These are phyloP conservation scores for Fistulinella prunicolor DNA, from an alignment of 768 basidiomycete species.

Conservation along the genomic window DNA sequence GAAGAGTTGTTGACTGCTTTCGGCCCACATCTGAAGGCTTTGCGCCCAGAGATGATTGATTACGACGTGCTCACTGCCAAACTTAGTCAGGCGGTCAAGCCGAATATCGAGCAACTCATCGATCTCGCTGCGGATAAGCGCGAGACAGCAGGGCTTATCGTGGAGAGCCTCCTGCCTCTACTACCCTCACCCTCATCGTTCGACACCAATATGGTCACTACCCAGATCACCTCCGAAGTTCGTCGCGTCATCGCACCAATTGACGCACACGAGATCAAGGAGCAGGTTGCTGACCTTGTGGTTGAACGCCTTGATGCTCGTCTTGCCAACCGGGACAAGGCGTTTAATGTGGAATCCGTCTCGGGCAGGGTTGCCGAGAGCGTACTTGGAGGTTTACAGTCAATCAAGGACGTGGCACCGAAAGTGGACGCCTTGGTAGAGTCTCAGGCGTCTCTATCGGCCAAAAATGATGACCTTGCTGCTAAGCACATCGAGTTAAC, in stretches of 20 bases:
- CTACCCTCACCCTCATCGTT: conserved; percentile 45
- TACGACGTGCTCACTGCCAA: conserved; percentile 73
- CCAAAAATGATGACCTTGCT: conserved; percentile 38
- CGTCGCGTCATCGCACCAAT: conserved; percentile 69
- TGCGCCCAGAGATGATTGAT: conserved; percentile 68
- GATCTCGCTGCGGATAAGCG: conserved; percentile 87
- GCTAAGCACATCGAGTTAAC: conserved; percentile 41
- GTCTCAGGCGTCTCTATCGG: conserved; percentile 40
- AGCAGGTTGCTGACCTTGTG: conserved; percentile 85
- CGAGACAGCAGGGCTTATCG: conserved; percentile 80
- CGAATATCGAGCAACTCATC: conserved; percentile 84
- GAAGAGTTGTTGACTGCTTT: conserved; percentile 58
- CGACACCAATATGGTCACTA: conserved; percentile 55
- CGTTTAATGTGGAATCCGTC: conserved; percentile 60
- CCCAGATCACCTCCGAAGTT: conserved; percentile 65
- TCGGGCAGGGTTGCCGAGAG: conserved; percentile 54
- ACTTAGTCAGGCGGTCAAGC: conserved; percentile 83
- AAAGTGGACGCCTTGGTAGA: conserved; percentile 42
- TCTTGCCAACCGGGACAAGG: conserved; percentile 71
- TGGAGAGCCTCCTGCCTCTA: conserved; percentile 67
- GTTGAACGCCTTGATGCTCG: conserved; percentile 83
- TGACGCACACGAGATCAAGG: conserved; percentile 84
- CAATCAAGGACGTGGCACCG: conserved; percentile 38
- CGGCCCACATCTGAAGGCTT: conserved; percentile 55
- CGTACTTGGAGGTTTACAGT: conserved; percentile 43